Percentiles rank a stretch among this genome's conserved stretches.
Conservation (phyloP, 768 basidiomycete genomes). For the Tephrocybe sp. region DNA sequence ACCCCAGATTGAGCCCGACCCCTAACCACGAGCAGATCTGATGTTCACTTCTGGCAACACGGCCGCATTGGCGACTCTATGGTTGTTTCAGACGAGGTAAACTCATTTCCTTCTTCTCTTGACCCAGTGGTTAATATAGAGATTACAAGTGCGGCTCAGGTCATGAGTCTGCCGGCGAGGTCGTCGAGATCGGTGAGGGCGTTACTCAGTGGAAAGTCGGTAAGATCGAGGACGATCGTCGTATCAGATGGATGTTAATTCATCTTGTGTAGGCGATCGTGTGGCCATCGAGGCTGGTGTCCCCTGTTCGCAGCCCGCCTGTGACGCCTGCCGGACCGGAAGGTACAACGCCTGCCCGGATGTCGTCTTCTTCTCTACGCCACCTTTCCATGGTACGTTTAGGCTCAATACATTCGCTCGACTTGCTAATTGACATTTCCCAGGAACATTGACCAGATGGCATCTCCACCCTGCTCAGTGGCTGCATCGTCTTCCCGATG, state of each 20-base stretch:
- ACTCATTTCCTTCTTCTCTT: slow-evolving; percentile 3
- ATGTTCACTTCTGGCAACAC: slow-evolving; percentile 76
- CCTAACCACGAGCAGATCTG: slow-evolving; percentile 43
- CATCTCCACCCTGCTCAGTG: slow-evolving; percentile 68
- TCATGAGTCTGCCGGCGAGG: slow-evolving; percentile 70
- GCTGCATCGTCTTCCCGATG: slow-evolving; percentile 64
- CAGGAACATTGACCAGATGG: slow-evolving; percentile 65
- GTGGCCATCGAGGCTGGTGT: slow-evolving; percentile 73
- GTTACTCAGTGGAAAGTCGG: slow-evolving; percentile 66
- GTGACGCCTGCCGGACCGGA: slow-evolving; percentile 62
- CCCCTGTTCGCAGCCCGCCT: slow-evolving; percentile 62
- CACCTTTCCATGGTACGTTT: slow-evolving; percentile 58
- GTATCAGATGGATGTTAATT: not conserved
- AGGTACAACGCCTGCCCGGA: slow-evolving; percentile 63
- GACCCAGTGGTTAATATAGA: not conserved
- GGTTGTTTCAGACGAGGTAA: slow-evolving; percentile 67
- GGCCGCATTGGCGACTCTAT: slow-evolving; percentile 69
- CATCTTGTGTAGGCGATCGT: slow-evolving; percentile 47
- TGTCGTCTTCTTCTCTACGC: slow-evolving; percentile 70
- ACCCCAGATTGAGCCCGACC: not conserved
- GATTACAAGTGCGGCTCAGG: slow-evolving; percentile 60
- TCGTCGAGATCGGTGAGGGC: slow-evolving; percentile 64
- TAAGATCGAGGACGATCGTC: slow-evolving; percentile 19
- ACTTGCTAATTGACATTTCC: slow-evolving; percentile 1
- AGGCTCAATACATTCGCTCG: not conserved